Conservation (phyloP, 2,329 filamentous ascomycete genomes). For the Fusarium beomiforme region DNA sequence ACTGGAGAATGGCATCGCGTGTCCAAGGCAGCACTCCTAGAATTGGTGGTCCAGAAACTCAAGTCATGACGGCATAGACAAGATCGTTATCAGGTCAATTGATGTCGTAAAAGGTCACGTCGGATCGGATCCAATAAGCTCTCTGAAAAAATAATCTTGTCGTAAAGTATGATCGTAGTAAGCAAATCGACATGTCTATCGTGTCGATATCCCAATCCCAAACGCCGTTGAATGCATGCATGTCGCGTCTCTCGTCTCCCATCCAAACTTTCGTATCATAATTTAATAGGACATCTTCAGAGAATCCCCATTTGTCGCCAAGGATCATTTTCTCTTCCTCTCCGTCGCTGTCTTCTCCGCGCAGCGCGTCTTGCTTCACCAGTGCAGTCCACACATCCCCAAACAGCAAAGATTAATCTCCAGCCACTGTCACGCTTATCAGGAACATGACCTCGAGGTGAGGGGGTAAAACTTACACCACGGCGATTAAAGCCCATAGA, state of each 20-base stretch:
- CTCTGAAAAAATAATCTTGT: neutral
- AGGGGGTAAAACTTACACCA: slow-evolving; percentile 38
- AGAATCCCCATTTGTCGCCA: slow-evolving; percentile 38
- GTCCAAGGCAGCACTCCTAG: neutral
- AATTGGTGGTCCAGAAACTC: neutral
- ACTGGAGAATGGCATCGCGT: fast-evolving
- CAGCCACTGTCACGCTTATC: slow-evolving; percentile 32
- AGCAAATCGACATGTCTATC: neutral
- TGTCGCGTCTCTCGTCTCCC: neutral
- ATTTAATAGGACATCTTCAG: slow-evolving; percentile 3
- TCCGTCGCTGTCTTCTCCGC: slow-evolving; percentile 26
- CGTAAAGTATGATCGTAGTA: neutral
- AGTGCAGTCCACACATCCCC: slow-evolving; percentile 44
- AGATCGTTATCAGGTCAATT: neutral
- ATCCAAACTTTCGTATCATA: slow-evolving; percentile 5
- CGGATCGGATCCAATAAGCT: neutral
- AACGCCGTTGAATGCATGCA: slow-evolving; percentile 14
- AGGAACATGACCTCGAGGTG: neutral
- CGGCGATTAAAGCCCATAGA: slow-evolving; percentile 36
- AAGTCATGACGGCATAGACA: neutral
- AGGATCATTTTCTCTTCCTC: slow-evolving; percentile 25
- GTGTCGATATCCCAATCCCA: neutral
- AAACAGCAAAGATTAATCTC: slow-evolving; percentile 44
- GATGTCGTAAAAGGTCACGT: neutral
- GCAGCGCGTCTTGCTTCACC: slow-evolving; percentile 36